These are phyloP conservation scores for Candida tetrigidarum DNA, from an alignment of 1,139 yeast species.

Conservation along the genomic window DNA sequence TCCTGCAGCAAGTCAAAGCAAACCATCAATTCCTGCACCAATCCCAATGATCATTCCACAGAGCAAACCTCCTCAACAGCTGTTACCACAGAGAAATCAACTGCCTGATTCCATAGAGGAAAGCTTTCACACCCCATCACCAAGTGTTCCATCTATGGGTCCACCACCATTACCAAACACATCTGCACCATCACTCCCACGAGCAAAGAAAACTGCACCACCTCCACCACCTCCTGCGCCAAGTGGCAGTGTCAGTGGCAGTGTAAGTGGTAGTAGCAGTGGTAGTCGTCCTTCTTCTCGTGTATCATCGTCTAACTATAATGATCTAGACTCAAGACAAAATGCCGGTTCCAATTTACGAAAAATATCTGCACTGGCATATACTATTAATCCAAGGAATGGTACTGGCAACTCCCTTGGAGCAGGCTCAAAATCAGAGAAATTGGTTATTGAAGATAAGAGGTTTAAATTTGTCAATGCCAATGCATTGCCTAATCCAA, in stretches of 20 bases:
- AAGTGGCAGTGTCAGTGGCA: too few relatives aligned
- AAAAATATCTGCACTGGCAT: constrained; percentile 60
- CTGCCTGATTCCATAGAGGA: constrained; percentile 5
- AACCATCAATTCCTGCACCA: constrained; percentile 1
- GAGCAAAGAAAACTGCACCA: constrained; percentile 30
- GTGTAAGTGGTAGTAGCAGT: too few relatives aligned
- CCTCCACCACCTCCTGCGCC: constrained; percentile 37
- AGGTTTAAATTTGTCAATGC: constrained; percentile 75
- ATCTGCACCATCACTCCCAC: constrained; percentile 20
- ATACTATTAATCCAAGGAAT: constrained; percentile 41
- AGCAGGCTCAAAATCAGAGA: constrained; percentile 21
- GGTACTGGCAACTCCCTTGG: constrained; percentile 18
- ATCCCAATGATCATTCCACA: constrained; percentile 14
- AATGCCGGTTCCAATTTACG: constrained; percentile 54
- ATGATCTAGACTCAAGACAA: constrained; percentile 46
- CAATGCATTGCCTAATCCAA: constrained; percentile 78
- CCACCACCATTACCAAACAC: constrained; percentile 24
- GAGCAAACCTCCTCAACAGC: neutral
- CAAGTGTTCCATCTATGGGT: constrained; percentile 17
- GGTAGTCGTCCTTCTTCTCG: constrained; percentile 5
- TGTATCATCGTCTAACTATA: constrained; percentile 15
- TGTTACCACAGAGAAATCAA: constrained; percentile 14
- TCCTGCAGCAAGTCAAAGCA: constrained; percentile 15
- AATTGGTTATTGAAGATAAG: constrained; percentile 64
- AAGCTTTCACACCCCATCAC: constrained; percentile 16